phyloP scores from a whole-genome alignment of 768 basidiomycete species.

The Tylopilus subfusipes region DNA sequence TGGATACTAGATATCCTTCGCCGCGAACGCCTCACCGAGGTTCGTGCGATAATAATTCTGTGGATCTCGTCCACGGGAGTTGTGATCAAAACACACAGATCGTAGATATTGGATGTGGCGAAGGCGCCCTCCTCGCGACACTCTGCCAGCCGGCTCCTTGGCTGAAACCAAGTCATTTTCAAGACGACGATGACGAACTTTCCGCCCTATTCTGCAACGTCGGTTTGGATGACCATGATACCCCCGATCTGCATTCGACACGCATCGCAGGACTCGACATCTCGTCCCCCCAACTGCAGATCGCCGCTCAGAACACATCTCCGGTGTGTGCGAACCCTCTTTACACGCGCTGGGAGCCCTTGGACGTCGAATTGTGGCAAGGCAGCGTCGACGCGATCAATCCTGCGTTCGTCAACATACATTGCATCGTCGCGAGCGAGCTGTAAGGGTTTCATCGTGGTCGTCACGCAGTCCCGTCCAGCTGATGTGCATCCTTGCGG shows the following conservation, averaged over 20 bases:
- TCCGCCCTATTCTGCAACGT: slow-evolving; percentile 22
- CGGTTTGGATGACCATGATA: slow-evolving; percentile 34
- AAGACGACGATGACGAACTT: slow-evolving; percentile 19
- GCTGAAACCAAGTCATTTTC: slow-evolving; percentile 38
- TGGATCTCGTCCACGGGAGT: neutral
- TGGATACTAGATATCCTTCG: slow-evolving; percentile 68
- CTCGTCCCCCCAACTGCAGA: slow-evolving; percentile 46
- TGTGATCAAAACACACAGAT: slow-evolving; percentile 42
- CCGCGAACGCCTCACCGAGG: slow-evolving; percentile 52
- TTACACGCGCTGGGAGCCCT: slow-evolving; percentile 62
- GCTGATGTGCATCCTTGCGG: slow-evolving; percentile 11
- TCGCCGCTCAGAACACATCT: slow-evolving; percentile 47
- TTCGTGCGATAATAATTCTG: slow-evolving; percentile 25
- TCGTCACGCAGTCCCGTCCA: neutral
- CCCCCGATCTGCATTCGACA: slow-evolving; percentile 55
- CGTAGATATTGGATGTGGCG: slow-evolving; percentile 82
- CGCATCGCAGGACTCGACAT: slow-evolving; percentile 71
- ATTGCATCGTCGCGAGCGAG: slow-evolving; percentile 77
- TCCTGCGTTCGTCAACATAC: slow-evolving; percentile 55
- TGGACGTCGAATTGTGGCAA: slow-evolving; percentile 66
- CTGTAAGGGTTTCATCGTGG: slow-evolving; percentile 51
- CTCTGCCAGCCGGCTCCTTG: slow-evolving; percentile 76
- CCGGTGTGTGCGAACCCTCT: slow-evolving; percentile 36
- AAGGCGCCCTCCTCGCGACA: slow-evolving; percentile 66
- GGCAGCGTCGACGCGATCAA: slow-evolving; percentile 72